These are phyloP conservation scores for Talaromyces sp. DNA, from an alignment of 2,329 filamentous ascomycete species.

Conservation along the genomic window DNA sequence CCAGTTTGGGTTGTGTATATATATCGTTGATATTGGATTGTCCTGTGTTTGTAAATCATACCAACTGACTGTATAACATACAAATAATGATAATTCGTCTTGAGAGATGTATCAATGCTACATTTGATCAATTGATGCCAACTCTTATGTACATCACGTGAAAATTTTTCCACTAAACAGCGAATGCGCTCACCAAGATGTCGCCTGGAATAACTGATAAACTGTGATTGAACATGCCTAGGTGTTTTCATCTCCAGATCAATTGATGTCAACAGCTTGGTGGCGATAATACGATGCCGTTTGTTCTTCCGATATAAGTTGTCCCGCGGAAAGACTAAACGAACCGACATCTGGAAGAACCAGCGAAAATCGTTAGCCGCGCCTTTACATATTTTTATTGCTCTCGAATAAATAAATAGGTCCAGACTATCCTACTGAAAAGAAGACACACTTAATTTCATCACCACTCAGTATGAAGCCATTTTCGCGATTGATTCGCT, in stretches of 20 bases:
- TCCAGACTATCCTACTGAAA: background rate
- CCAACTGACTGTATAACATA: background rate
- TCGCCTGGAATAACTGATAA: too few species aligned
- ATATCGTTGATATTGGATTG: background rate
- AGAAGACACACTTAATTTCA: background rate
- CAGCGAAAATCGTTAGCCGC: background rate
- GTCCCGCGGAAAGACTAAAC: background rate
- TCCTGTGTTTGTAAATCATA: background rate
- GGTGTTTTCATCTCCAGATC: background rate
- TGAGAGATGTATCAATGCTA: background rate
- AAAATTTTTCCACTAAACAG: too few species aligned
- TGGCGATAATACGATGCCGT: background rate
- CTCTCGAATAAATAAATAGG: background rate
- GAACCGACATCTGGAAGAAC: background rate
- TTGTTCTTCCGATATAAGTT: background rate
- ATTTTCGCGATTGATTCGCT: background rate
- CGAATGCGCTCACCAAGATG: too few species aligned
- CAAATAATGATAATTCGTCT: background rate
- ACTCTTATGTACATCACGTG: too few species aligned
- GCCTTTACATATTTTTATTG: background rate
- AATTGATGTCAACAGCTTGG: background rate
- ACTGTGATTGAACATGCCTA: background rate
- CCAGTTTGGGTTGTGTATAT: background rate
- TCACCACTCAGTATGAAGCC: background rate
- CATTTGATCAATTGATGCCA: too few species aligned